Conservation (phyloP, 805 yeast species). For the Candida manassasensis region DNA sequence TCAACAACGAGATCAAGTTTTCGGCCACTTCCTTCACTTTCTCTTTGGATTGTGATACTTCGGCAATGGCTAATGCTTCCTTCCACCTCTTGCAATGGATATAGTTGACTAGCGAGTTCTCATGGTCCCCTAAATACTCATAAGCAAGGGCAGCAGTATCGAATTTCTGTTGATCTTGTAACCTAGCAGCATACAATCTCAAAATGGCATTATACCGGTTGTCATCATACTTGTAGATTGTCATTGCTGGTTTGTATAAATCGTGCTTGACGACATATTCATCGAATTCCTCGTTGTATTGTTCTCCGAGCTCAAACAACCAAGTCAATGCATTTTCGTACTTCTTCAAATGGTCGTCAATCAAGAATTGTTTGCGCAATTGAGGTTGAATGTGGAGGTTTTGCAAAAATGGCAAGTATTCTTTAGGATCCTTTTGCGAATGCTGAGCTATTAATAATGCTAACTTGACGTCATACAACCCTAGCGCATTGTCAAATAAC, state of each 20-base stretch:
- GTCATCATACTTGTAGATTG: slow-evolving; percentile 53
- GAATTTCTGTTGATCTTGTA: slow-evolving; percentile 53
- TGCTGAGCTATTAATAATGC: slow-evolving; percentile 88
- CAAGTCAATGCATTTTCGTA: slow-evolving; percentile 65
- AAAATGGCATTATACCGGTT: slow-evolving; percentile 52
- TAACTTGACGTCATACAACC: slow-evolving; percentile 75
- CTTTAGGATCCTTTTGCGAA: slow-evolving; percentile 97
- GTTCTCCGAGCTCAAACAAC: slow-evolving; percentile 46
- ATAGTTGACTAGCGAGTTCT: slow-evolving; percentile 67
- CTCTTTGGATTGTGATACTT: slow-evolving; percentile 17
- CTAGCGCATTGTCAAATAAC: slow-evolving; percentile 73
- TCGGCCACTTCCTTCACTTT: slow-evolving; percentile 47
- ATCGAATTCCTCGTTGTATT: slow-evolving; percentile 48
- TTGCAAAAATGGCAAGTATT: slow-evolving; percentile 88
- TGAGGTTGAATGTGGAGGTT: slow-evolving; percentile 64
- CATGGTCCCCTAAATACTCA: slow-evolving; percentile 58
- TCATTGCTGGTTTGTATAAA: slow-evolving; percentile 66
- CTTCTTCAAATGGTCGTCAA: slow-evolving; percentile 74
- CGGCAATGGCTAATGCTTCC: slow-evolving; percentile 62
- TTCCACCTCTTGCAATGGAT: slow-evolving; percentile 73
- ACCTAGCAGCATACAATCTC: slow-evolving; percentile 55
- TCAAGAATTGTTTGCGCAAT: slow-evolving; percentile 63
- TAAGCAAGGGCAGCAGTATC: slow-evolving; percentile 75
- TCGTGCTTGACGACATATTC: slow-evolving; percentile 66
- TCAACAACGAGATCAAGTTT: slow-evolving; percentile 53